Percentiles rank a stretch among this genome's conserved stretches.
Conservation (phyloP, 2,329 filamentous ascomycete species). For the Sodiomyces alkalinus region DNA sequence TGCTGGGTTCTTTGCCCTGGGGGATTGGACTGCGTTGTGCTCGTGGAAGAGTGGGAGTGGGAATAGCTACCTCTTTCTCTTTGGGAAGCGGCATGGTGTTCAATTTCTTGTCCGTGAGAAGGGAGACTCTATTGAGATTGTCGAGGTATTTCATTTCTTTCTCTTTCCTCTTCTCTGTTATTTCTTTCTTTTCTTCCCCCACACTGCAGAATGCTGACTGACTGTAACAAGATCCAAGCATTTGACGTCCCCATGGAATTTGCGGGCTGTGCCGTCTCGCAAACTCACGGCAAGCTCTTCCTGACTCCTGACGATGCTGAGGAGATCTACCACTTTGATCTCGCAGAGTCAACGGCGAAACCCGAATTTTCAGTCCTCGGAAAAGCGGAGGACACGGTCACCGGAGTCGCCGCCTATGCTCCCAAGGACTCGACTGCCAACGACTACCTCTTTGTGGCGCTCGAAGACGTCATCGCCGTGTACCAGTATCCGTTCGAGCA, state of each 20-base stretch:
- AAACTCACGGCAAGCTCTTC: constrained; percentile 19
- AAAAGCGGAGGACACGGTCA: constrained; percentile 20
- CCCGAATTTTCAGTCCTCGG: constrained; percentile 21
- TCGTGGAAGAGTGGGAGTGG: constrained; percentile 24
- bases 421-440: constrained; percentile 10
- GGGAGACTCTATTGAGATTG: constrained; percentile 15
- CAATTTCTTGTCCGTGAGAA: constrained; percentile 20
- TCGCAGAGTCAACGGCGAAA: constrained; percentile 20
- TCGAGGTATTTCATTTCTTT: constrained; percentile 21
- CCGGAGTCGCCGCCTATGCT: constrained; percentile 25
- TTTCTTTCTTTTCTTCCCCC: neutral
- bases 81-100: constrained; percentile 24
- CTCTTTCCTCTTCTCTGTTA: too few relatives aligned
- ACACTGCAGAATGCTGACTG: neutral
- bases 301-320: constrained; percentile 23
- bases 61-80: constrained; percentile 28
- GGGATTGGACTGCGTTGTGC: constrained; percentile 32
- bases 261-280: constrained; percentile 25
- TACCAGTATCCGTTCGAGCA: constrained; percentile 20
- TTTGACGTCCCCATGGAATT: constrained; percentile 25
- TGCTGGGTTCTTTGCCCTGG: constrained; percentile 19
- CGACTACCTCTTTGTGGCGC: constrained; percentile 26
- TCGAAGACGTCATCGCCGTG: constrained; percentile 20
- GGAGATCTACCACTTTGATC: constrained; percentile 20
- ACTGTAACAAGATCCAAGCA: constrained; percentile 20